Evolutionary conservation across 2,329 filamentous ascomycete genomes (phyloP), one percentile per base, ranked within the genome.

Genomic region (Trichoderma simmonsii): DNA sequence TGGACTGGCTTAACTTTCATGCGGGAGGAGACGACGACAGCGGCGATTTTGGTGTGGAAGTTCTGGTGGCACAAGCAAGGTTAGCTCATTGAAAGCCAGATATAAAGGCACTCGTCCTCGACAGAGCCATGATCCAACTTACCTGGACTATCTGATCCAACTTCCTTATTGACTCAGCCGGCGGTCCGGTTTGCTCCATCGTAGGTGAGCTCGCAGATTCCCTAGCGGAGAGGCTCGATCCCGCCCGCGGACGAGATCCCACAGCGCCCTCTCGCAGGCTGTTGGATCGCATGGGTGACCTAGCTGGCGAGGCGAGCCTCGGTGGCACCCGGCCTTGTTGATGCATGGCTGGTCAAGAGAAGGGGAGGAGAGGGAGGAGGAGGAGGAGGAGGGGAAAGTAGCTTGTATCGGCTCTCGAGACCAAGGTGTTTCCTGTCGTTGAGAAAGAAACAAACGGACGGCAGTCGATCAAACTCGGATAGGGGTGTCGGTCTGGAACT

Each of bases 121-220:
- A n/a, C 18, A 21, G 34, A 11, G 36, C 6, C 12, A 18, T n/a
- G 14, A 34, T 60, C 24, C 36, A 32, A 75, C 77, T 61, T 77
- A 97, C 94, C 88, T 96, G 93, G 77, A 98, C 91, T 78, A 98
- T 96, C 83, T 97, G 94, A 81, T 97, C 96, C 76, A 98, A 86
- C 84, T 96, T 96, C 82, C 88, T 89, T 80, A 92, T 83, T 6
- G 90, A 89, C 75, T 95, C 93, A 77, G 86, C 87, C 70, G 87
- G 89, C 61, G 89, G 88, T 30, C 85, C 84, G 71, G 81, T 81
- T 61, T 82, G 83, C 34, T 84, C 82, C 74, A 82, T 83, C 32
- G 88, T 85, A 72, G 88, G 86, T 73, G 86, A 85, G 76, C 86
- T 77, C 63, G 81, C 74, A 21, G 78, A 75, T 73, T 85, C 85